These are phyloP conservation scores for Escallonia rubra DNA, from an alignment of 129 eudicot genomes.

Conservation along the genomic window DNA sequence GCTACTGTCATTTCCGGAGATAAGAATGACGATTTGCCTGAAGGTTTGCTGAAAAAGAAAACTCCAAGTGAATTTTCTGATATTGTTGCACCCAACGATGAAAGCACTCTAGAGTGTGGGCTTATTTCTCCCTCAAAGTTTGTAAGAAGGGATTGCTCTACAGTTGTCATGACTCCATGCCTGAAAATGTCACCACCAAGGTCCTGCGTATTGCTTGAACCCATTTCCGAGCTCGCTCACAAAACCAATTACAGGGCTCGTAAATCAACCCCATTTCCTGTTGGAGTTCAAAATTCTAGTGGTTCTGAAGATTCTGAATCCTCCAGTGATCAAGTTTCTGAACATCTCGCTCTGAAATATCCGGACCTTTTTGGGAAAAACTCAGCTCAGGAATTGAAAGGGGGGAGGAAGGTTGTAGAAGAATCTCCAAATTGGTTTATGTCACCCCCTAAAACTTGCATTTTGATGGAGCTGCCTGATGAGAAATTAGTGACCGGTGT, in stretches of 20 bases:
- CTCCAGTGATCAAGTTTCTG: slow-evolving; percentile 39
- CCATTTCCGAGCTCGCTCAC: slow-evolving; percentile 33
- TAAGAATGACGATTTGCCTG: slow-evolving; percentile 4
- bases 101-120: slow-evolving; percentile 8
- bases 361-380: slow-evolving; percentile 59
- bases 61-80: slow-evolving; percentile 15
- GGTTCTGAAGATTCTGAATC: slow-evolving; percentile 46
- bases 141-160: slow-evolving; percentile 19
- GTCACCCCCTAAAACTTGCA: slow-evolving; percentile 90
- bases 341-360: slow-evolving; percentile 41
- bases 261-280: slow-evolving; percentile 35
- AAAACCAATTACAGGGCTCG: slow-evolving; percentile 25
- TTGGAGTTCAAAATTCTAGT: slow-evolving; percentile 14
- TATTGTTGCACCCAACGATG: slow-evolving; percentile 15
- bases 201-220: slow-evolving; percentile 74
- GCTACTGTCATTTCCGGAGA: slow-evolving; percentile 11
- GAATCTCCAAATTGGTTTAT: slow-evolving; percentile 72
- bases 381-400: slow-evolving; percentile 22
- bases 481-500: slow-evolving; percentile 20
- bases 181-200: slow-evolving; percentile 77
- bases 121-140: slow-evolving; percentile 40
- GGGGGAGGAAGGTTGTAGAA: slow-evolving; percentile 44
- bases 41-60: slow-evolving; percentile 19
- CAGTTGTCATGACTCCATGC: slow-evolving; percentile 64
- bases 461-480: slow-evolving; percentile 68